Conservation (phyloP, 2,329 filamentous ascomycete species). For the Neocucurbitaria cava region DNA sequence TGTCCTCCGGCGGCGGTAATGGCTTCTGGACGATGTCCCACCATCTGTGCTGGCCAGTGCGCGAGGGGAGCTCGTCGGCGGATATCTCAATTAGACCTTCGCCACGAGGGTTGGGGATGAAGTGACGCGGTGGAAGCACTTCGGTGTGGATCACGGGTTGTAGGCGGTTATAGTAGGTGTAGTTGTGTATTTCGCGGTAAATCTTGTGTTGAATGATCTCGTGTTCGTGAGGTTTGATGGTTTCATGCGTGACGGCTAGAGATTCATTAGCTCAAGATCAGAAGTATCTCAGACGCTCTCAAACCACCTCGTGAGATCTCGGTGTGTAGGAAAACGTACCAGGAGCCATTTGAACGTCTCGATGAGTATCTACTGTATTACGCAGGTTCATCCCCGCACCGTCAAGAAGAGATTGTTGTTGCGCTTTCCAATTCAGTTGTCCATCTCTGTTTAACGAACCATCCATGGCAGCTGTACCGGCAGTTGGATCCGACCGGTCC, state of each 20-base stretch:
- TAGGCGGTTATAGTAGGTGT: slow-evolving; percentile 60
- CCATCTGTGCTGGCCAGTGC: slow-evolving; percentile 34
- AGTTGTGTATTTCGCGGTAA: slow-evolving; percentile 61
- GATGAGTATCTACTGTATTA: slow-evolving; percentile 49
- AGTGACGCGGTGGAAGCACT: slow-evolving; percentile 61
- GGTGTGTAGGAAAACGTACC: slow-evolving; percentile 33
- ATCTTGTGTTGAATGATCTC: slow-evolving; percentile 57
- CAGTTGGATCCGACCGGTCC: background rate
- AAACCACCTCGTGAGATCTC: background rate
- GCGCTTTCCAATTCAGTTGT: background rate
- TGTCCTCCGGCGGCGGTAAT: slow-evolving; percentile 8
- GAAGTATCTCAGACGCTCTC: background rate
- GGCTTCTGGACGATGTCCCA: slow-evolving; percentile 39
- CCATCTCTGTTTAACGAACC: background rate
- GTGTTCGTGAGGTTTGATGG: slow-evolving; percentile 53
- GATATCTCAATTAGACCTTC: slow-evolving; percentile 55
- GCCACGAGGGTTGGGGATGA: slow-evolving; percentile 48
- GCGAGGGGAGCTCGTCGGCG: slow-evolving; percentile 50
- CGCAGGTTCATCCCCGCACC: slow-evolving; percentile 46
- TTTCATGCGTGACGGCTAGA: slow-evolving; percentile 60
- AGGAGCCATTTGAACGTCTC: slow-evolving; percentile 49
- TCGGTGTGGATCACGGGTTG: slow-evolving; percentile 62
- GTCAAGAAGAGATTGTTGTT: slow-evolving; percentile 21
- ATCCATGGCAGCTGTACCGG: background rate
- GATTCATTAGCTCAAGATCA: slow-evolving; percentile 11